Conservation (phyloP, 805 yeast species). For the Groenewaldozyma salmanticensis region DNA sequence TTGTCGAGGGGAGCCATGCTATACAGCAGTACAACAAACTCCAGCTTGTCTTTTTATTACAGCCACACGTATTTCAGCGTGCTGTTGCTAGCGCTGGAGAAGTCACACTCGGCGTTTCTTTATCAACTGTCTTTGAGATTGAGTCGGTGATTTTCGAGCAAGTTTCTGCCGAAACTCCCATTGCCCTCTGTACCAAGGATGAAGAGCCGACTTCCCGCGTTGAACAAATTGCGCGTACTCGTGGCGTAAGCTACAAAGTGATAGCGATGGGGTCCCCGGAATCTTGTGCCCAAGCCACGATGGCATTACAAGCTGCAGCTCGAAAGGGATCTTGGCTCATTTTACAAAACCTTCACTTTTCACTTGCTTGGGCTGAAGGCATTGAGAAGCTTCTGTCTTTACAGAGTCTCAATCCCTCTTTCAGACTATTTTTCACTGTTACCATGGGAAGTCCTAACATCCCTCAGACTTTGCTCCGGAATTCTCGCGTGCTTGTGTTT, state of each 20-base stretch:
- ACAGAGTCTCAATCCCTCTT: constrained; percentile 25
- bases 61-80: too few relatives aligned
- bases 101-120: too few relatives aligned
- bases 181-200: constrained; percentile 50
- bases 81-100: too few relatives aligned
- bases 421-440: constrained; percentile 61
- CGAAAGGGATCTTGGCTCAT: constrained; percentile 59
- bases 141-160: too few relatives aligned
- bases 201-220: constrained; percentile 57
- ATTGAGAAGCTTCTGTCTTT: constrained; percentile 40
- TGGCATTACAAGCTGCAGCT: constrained; percentile 38
- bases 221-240: constrained; percentile 32
- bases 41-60: too few relatives aligned
- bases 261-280: constrained; percentile 73
- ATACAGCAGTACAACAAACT: too few relatives aligned
- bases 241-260: constrained; percentile 26
- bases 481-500: constrained; percentile 45
- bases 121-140: too few relatives aligned
- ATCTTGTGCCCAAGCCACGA: constrained; percentile 46
- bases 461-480: constrained; percentile 48
- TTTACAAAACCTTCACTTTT: constrained; percentile 73
- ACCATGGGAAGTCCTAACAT: constrained; percentile 35
- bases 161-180: constrained; percentile 26
- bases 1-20: too few relatives aligned
- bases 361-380: constrained; percentile 50